Evolutionary conservation across 2,329 filamentous ascomycete genomes (phyloP), one percentile per base, ranked within the genome.

Genomic region (Aspergillus pseudonomiae): DNA sequence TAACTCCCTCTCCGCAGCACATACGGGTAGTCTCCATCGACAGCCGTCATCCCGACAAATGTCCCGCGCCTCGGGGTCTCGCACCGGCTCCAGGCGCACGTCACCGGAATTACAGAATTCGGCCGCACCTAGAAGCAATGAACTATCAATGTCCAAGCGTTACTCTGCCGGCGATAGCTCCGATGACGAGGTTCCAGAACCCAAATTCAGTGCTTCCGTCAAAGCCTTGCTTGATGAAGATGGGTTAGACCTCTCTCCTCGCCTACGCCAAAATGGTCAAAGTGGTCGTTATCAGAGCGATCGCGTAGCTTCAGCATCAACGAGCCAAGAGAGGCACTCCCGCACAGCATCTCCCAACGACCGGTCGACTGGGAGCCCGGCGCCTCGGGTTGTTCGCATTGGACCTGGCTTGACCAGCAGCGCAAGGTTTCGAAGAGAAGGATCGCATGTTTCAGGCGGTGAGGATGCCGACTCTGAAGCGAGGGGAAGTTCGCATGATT

Each of bases 121-220:
- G 7, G 10, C 60, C 60, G 60, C 56, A 59, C 67, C 60, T 41
- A 64, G 67, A 53, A 67, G 69, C 36, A 67, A 70, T n/a, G 63
- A 63, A 54, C 58, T 61, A 48, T 68, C 70, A 6, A 55, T 71
- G 2, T 64, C 75, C 3, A 72, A 71, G 54, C 70, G 73, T 21
- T 77, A 74, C 67, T 79, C 82, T 1, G 77, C 89, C 69, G 89
- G 92, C 71, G 94, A 97, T 75, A 97, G 92, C 82, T 97, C 94
- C 28, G 94, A 97, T 79, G 94, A 97, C 73, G 94, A 97, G 79
- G 92, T 96, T 32, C 91, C 91, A 19, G 90, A 92, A 70, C 93
- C 93, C 71, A 96, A 95, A 81, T 91, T 97, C 75, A 97, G 93
- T 76, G 93, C 94, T 71, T 87, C 95, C 69, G 96, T 94, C 56